Percentiles rank a stretch among this genome's conserved stretches.
These are phyloP conservation scores for Plasmodium ovale DNA, from an alignment of 169 alveolate genomes.

Conservation along the genomic window DNA sequence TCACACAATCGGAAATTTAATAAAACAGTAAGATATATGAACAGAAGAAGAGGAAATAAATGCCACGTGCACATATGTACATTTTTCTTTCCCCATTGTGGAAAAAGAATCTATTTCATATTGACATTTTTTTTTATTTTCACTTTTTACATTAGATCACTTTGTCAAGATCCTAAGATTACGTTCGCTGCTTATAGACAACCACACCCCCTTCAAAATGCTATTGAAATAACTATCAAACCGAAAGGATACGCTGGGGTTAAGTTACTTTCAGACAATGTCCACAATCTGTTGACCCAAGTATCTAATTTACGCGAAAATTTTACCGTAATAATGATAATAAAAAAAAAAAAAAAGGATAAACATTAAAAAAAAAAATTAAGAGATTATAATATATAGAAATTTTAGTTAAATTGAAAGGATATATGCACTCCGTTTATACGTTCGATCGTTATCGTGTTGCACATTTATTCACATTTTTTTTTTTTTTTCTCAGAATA, in stretches of 20 bases:
- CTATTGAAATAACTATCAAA: slow-evolving; percentile 52
- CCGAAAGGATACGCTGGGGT: slow-evolving; percentile 76
- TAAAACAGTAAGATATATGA: slow-evolving; percentile 38
- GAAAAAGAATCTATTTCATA: not conserved
- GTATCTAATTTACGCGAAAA: slow-evolving; percentile 38
- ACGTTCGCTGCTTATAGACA: slow-evolving; percentile 72
- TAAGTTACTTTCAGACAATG: slow-evolving; percentile 66
- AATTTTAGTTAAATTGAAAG: too few relatives aligned
- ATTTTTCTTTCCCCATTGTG: not conserved
- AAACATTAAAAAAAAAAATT: too few relatives aligned
- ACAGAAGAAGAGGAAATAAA: not conserved
- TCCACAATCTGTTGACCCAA: slow-evolving; percentile 17
- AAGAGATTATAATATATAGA: too few relatives aligned
- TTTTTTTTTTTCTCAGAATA: slow-evolving; percentile 27
- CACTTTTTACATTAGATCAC: slow-evolving; percentile 38
- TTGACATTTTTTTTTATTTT: not conserved
- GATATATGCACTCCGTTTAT: too few relatives aligned
- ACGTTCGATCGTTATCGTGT: too few relatives aligned
- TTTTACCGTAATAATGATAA: slow-evolving; percentile 33
- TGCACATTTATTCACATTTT: not conserved
- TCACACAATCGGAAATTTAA: slow-evolving; percentile 73
- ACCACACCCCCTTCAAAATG: slow-evolving; percentile 74
- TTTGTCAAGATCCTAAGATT: slow-evolving; percentile 73
- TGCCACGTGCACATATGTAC: slow-evolving; percentile 4
- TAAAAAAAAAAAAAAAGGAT: slow-evolving; percentile 28